These are phyloP conservation scores for Tolypocladium endophyticum DNA, from an alignment of 2,329 filamentous ascomycete species.

Conservation along the genomic window DNA sequence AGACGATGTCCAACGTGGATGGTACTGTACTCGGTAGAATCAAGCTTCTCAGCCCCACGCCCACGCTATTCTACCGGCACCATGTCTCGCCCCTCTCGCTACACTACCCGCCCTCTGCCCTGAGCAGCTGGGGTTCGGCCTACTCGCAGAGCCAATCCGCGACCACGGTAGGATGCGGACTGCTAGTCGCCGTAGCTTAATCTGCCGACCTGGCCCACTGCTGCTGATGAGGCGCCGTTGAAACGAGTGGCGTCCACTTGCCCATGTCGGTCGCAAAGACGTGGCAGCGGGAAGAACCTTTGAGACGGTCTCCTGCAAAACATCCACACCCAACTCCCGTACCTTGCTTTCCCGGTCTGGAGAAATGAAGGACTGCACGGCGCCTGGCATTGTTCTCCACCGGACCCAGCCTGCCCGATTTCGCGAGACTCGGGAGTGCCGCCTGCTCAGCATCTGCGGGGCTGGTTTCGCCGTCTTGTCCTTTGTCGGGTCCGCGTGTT, in stretches of 20 bases:
- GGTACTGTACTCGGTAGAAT: not conserved
- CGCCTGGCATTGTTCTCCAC: not conserved
- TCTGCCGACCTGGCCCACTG: constrained; percentile 5
- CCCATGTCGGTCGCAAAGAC: constrained; percentile 10
- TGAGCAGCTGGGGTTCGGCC: not conserved
- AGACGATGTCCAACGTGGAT: not conserved
- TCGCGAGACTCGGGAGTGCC: not conserved
- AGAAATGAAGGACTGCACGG: not conserved
- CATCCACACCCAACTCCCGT: not conserved
- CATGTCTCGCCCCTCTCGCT: not conserved
- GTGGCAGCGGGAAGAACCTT: not conserved
- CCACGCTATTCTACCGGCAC: not conserved
- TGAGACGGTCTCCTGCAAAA: constrained; percentile 1
- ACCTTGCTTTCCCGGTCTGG: not conserved
- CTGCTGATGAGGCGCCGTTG: constrained; percentile 6
- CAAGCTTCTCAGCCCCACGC: not conserved
- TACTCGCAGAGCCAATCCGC: not conserved
- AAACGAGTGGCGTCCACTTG: constrained; percentile 13
- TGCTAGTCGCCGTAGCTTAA: constrained; percentile 1
- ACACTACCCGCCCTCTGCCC: not conserved
- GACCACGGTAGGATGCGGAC: not conserved
- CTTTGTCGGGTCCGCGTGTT: not conserved
- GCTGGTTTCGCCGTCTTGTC: not conserved
- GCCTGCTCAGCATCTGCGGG: not conserved
- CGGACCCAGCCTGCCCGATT: not conserved